These are phyloP conservation scores for Carex cristatella DNA, from an alignment of 176 grass and related monocot species.

Conservation along the genomic window DNA sequence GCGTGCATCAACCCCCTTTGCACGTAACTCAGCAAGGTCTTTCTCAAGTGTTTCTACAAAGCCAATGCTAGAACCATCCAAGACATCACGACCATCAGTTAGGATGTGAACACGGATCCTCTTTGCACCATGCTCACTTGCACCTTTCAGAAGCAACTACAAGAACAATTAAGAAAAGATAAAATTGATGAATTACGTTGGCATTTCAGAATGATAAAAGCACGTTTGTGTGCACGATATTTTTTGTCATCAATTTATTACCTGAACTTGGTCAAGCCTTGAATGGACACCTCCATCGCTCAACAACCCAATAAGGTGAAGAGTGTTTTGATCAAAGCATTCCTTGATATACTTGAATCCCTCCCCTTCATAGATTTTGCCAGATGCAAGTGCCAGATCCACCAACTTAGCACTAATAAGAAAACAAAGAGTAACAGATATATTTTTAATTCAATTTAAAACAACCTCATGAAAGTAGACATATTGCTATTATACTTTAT, in stretches of 20 bases:
- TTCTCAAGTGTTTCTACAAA: constrained; percentile 91
- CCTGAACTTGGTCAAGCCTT: constrained; percentile 91
- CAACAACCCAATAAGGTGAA: constrained; percentile 93
- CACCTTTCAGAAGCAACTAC: constrained; percentile 91
- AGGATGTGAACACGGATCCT: constrained; percentile 92
- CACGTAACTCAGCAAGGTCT: constrained; percentile 59
- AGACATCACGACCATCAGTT: constrained; percentile 96
- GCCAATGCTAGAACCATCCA: constrained; percentile 90
- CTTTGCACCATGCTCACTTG: constrained; percentile 73
- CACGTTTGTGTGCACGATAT: neutral
- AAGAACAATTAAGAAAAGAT: constrained; percentile 27
- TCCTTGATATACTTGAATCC: constrained; percentile 95
- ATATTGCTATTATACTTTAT: neutral
- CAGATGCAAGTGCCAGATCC: constrained; percentile 75
- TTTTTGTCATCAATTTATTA: constrained; percentile 19
- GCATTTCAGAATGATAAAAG: neutral
- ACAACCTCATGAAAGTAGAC: neutral
- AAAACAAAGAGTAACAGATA: constrained; percentile 3
- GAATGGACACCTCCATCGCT: constrained; percentile 99
- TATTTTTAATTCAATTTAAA: neutral
- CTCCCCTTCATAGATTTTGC: constrained; percentile 81
- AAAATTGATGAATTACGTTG: neutral
- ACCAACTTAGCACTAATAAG: constrained; percentile 76
- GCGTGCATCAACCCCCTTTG: constrained; percentile 72
- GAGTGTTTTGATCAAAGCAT: constrained; percentile 62